phyloP scores from a whole-genome alignment of 768 basidiomycete species.

The Candolleomyces eurysporus region DNA sequence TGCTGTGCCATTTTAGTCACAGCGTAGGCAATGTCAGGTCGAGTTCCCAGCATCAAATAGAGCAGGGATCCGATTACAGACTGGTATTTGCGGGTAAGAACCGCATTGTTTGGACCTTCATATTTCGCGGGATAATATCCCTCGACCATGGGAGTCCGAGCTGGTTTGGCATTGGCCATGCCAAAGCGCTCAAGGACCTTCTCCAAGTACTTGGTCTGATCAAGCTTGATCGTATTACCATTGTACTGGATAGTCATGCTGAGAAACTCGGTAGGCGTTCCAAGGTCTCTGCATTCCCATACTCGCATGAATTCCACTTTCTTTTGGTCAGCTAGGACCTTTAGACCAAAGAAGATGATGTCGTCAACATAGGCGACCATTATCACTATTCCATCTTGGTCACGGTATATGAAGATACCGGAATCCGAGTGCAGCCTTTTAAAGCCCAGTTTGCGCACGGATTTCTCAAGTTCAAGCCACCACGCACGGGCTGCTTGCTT shows the following conservation, averaged over 20 bases:
- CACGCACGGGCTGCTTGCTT: slow-evolving; percentile 15
- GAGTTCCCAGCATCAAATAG: slow-evolving; percentile 16
- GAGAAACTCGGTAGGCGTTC: slow-evolving; percentile 16
- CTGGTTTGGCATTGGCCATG: neutral
- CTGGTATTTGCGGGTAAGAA: neutral
- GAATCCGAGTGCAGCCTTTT: neutral
- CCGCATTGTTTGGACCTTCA: neutral
- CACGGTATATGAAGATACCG: neutral
- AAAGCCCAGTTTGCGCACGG: slow-evolving; percentile 10
- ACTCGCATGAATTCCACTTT: slow-evolving; percentile 15
- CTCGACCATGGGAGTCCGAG: slow-evolving; percentile 5
- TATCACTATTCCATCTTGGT: neutral
- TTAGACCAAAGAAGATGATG: slow-evolving; percentile 5
- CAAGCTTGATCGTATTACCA: slow-evolving; percentile 9
- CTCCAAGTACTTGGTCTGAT: slow-evolving; percentile 14
- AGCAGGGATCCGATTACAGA: slow-evolving; percentile 11
- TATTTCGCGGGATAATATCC: neutral
- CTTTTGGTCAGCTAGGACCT: neutral
- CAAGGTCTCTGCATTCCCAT: slow-evolving; percentile 24
- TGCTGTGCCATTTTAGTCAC: slow-evolving; percentile 10
- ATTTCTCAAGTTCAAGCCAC: slow-evolving; percentile 11
- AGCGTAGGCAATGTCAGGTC: slow-evolving; percentile 15
- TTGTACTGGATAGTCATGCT: slow-evolving; percentile 13
- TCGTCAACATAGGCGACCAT: slow-evolving; percentile 11
- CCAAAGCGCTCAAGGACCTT: slow-evolving; percentile 2